Percentiles rank a stretch among this genome's conserved stretches.
Evolutionary conservation across 345 rosid species (phyloP).

Genomic region (Dimocarpus longan): DNA sequence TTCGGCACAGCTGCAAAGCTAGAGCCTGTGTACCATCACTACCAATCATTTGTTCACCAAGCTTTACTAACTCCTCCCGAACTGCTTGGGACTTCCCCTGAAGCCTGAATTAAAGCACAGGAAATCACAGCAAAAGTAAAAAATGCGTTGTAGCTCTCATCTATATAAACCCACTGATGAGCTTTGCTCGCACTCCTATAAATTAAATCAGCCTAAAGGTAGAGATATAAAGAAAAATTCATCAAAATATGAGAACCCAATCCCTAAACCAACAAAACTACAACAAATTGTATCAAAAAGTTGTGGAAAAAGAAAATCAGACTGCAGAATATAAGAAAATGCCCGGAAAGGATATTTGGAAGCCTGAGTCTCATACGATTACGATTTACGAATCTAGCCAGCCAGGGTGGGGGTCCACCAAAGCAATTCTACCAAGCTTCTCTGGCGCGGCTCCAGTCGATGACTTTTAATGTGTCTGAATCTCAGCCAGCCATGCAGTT

Average conservation of each 20-base stretch:
- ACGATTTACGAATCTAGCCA: conserved; percentile 82
- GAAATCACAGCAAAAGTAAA: neutral
- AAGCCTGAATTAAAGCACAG: conserved; percentile 52
- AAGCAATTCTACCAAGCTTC: conserved; percentile 94
- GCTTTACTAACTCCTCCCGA: conserved; percentile 83
- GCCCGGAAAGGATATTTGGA: conserved; percentile 95
- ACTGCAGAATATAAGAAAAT: conserved; percentile 27
- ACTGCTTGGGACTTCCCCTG: conserved; percentile 89
- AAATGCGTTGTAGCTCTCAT: neutral
- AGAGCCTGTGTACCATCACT: conserved; percentile 96
- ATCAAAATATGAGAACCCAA: neutral
- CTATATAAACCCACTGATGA: neutral
- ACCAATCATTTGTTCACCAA: conserved; percentile 84
- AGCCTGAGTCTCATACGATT: conserved; percentile 95
- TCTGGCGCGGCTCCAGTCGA: conserved; percentile 85
- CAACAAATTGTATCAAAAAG: neutral
- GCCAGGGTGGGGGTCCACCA: conserved; percentile 90
- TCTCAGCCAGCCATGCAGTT: conserved; percentile 99
- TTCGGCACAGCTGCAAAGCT: conserved; percentile 98
- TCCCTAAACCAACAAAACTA: neutral
- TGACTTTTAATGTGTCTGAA: conserved; percentile 78
- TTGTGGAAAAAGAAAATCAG: neutral
- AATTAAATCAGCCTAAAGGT: neutral
- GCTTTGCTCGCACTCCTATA: neutral
- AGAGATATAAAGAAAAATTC: neutral